Conservation (phyloP, 2,329 filamentous ascomycete species). For the Sphaerulina vaccinii region DNA sequence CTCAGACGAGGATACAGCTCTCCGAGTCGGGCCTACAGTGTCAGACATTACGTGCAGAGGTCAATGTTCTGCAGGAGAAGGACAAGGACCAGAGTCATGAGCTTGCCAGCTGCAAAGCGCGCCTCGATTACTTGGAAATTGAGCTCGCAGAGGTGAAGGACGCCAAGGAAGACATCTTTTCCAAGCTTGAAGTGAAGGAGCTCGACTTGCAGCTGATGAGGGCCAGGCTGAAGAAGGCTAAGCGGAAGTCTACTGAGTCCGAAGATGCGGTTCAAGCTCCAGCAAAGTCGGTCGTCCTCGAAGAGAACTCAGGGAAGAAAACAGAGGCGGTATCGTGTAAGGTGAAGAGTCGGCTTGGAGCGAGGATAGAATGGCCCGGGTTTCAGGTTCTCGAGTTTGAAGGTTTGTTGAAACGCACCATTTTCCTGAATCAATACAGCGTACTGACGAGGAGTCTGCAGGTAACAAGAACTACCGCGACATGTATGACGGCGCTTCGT, state of each 20-base stretch:
- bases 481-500: background rate
- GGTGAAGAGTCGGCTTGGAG: too few relatives aligned
- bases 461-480: slow-evolving; percentile 1
- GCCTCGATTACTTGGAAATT: background rate
- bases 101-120: background rate
- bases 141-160: background rate
- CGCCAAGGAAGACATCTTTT: background rate
- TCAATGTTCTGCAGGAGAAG: too few relatives aligned
- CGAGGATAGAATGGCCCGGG: too few relatives aligned
- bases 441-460: background rate
- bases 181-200: background rate
- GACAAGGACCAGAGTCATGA: too few relatives aligned
- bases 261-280: background rate
- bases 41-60: too few relatives aligned
- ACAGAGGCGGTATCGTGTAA: too few relatives aligned
- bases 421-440: background rate
- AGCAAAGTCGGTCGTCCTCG: background rate
- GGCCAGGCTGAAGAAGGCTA: background rate
- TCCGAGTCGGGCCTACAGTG: too few relatives aligned
- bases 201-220: background rate
- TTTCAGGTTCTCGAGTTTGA: background rate
- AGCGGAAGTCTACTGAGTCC: background rate
- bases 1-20: too few relatives aligned
- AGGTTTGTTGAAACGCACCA: background rate
- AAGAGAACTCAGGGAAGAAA: background rate